phyloP scores from a whole-genome alignment of 805 yeast species.

The Starmerella vitae region DNA sequence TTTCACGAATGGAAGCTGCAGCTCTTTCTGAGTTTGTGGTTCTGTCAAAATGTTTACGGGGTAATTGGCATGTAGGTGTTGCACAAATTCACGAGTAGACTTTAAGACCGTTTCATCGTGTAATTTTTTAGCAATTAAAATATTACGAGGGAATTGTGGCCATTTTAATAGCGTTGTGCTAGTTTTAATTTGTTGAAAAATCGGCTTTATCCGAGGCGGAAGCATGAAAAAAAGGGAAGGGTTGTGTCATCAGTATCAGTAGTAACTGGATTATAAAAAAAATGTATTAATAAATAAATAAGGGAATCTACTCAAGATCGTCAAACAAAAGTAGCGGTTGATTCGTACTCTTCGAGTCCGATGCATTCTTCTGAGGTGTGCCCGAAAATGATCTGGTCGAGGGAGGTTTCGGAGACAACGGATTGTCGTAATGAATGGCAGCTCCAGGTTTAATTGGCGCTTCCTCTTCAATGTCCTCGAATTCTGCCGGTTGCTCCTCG shows the following conservation, averaged over 20 bases:
- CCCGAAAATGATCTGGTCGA: neutral
- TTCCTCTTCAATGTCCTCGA: constrained; percentile 6
- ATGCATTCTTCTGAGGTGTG: neutral
- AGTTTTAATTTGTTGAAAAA: constrained; percentile 5
- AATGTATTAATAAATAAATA: neutral
- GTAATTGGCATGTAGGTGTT: constrained; percentile 44
- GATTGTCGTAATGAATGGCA: constrained; percentile 14
- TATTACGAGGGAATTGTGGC: constrained; percentile 60
- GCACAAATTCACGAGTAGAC: constrained; percentile 54
- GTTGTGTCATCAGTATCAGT: too few species aligned
- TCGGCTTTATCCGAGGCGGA: constrained; percentile 16
- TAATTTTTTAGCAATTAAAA: constrained; percentile 75
- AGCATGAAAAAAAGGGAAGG: too few species aligned
- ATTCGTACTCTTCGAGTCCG: neutral
- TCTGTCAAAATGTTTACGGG: constrained; percentile 65
- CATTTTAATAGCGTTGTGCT: constrained; percentile 36
- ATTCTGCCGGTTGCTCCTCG: constrained; percentile 4
- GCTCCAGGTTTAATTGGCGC: constrained; percentile 8
- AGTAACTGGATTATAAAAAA: neutral
- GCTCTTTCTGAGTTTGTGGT: constrained; percentile 59
- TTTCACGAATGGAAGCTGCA: constrained; percentile 25
- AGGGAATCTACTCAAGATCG: constrained; percentile 8
- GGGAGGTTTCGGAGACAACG: constrained; percentile 2
- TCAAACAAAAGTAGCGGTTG: constrained; percentile 10
- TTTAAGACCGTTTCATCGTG: constrained; percentile 50